Evolutionary conservation across 208 protist genomes (phyloP).

Genomic region (Entamoeba dispar): DNA sequence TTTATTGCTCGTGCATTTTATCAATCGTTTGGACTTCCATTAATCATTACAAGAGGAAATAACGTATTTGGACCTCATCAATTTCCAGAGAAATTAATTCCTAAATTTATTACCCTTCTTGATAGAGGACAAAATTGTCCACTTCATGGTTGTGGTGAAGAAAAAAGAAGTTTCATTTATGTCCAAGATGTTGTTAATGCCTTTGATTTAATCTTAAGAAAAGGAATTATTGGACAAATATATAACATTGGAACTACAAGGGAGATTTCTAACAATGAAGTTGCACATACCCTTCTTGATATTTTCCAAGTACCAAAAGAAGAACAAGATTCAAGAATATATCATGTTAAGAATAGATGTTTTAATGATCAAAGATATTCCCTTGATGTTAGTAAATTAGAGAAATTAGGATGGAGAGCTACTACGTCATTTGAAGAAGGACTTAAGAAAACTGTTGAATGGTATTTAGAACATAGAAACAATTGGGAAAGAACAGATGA

Average conservation of each 20-base stretch:
- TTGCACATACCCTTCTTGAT: slow-evolving; percentile 14
- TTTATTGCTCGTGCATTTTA: slow-evolving; percentile 50
- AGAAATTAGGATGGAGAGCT: slow-evolving; percentile 47
- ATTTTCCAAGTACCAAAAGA: neutral
- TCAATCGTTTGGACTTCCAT: slow-evolving; percentile 59
- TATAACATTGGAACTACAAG: slow-evolving; percentile 52
- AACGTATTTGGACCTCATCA: slow-evolving; percentile 65
- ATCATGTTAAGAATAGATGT: slow-evolving; percentile 36
- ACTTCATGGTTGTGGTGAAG: slow-evolving; percentile 32
- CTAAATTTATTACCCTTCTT: slow-evolving; percentile 47
- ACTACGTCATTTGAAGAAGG: slow-evolving; percentile 34
- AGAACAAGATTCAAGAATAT: slow-evolving; percentile 14
- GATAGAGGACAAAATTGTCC: slow-evolving; percentile 30
- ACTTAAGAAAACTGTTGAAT: neutral
- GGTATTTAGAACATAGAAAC: neutral
- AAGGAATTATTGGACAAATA: slow-evolving; percentile 45
- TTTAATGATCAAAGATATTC: slow-evolving; percentile 63
- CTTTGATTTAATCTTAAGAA: slow-evolving; percentile 45
- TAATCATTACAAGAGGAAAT: slow-evolving; percentile 72
- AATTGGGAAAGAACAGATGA: neutral
- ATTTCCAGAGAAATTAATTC: slow-evolving; percentile 64
- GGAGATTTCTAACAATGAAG: slow-evolving; percentile 43
- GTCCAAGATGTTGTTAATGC: slow-evolving; percentile 46
- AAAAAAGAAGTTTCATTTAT: slow-evolving; percentile 37
- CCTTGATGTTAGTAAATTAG: slow-evolving; percentile 42